Evolutionary conservation across 2,329 filamentous ascomycete species (phyloP), one percentile per base, ranked within the genome.

Genomic region (Penicillium sp.): DNA sequence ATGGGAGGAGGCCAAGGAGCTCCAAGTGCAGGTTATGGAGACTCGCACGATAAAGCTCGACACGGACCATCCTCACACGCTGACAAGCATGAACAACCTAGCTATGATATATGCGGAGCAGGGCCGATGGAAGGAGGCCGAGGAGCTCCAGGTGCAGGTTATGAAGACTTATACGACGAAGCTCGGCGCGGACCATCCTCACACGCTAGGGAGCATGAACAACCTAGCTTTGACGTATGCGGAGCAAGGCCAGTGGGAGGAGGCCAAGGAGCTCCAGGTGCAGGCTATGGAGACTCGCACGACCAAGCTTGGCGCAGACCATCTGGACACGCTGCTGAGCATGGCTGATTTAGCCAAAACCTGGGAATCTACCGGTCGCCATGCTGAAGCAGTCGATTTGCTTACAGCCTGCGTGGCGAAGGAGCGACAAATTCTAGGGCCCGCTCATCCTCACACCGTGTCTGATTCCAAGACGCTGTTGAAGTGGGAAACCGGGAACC

Each of bases 381-480:
- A 46, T 46, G 22, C 24, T 5, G 13, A 46, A 27, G 44, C 44
- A 27, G 10, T 46, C 9, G 24, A 46, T 27, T 2, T 27, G 22
- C 22, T 46, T 16, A 24, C 1, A 3, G 1, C 5, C 13, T 46
- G 44, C n/a, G 24, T 46, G 22, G 24, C 3, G 2, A 46, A 46
- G 16, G 13, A 46, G 22, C 22, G 3, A 29, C 22, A 3, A 27
- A n/a, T 46, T 27, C 9, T 46, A 27, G 16, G 24, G 24, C 24
- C 24, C 1, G 13, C 11, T 46, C 44, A 46, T 46, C 22, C 29
- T 46, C 1, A 9, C 9, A 26, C 13, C 4, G 16, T 29, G 14
- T 16, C 16, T 3, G 1, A n/a, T 27, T 4, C 16, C 8, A n/a
- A 27, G 0, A n/a, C 1, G 4, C 6, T 46, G 24, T 14, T 7